phyloP scores from a whole-genome alignment of 2,329 filamentous ascomycete species.

The Diaporthe sp. region DNA sequence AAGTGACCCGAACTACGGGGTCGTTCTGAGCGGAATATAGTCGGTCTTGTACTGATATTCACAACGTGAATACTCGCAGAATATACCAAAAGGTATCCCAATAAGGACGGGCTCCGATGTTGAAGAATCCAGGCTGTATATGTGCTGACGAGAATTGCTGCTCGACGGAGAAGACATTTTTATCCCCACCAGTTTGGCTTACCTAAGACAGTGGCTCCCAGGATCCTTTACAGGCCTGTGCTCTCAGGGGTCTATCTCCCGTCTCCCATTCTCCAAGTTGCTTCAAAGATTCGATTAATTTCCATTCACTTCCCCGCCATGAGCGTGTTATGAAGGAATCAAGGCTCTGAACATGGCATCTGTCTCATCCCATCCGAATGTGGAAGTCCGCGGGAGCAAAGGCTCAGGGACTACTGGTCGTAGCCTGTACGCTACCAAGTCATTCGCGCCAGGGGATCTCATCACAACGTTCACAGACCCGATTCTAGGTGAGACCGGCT shows the following conservation, averaged over 20 bases:
- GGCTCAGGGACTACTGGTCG: constrained; percentile 53
- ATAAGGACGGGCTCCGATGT: background rate
- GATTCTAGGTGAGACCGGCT: constrained; percentile 49
- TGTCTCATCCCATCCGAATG: constrained; percentile 32
- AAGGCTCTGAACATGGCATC: constrained; percentile 25
- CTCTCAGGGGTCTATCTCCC: constrained; percentile 1
- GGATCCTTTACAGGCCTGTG: constrained; percentile 24
- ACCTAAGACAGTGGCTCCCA: constrained; percentile 32
- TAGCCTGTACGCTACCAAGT: constrained; percentile 58
- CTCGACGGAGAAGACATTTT: constrained; percentile 22
- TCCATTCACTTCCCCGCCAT: background rate
- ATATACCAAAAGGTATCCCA: too few species aligned
- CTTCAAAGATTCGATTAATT: background rate
- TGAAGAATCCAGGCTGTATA: background rate
- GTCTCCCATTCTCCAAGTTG: background rate
- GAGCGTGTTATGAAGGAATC: background rate
- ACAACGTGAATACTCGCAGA: background rate
- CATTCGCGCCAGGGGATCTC: constrained; percentile 60
- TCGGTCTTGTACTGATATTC: background rate
- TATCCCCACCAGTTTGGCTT: constrained; percentile 32
- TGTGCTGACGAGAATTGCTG: background rate
- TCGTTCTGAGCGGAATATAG: background rate
- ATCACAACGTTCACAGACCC: constrained; percentile 62
- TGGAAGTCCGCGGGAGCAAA: constrained; percentile 46
- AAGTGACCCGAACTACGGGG: background rate